These are phyloP conservation scores for Coemansia sp. DNA, from an alignment of 192 early-diverging fungal genomes.

Conservation along the genomic window DNA sequence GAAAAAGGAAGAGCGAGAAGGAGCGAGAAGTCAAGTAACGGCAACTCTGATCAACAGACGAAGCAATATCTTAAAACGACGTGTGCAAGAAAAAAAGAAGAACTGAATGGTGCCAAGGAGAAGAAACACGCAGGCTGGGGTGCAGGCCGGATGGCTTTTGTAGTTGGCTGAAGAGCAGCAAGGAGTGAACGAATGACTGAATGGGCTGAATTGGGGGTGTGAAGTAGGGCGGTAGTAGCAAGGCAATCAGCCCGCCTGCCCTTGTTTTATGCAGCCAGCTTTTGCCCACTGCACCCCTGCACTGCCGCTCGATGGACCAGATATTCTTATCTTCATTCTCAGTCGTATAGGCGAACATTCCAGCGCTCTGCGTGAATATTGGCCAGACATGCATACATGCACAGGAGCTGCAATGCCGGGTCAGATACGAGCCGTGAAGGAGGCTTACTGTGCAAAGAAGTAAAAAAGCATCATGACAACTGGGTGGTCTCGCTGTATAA, in stretches of 20 bases:
- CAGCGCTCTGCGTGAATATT: not conserved
- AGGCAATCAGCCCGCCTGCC: not conserved
- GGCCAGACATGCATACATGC: not conserved
- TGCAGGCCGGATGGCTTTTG: slow-evolving; percentile 3
- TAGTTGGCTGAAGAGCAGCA: not conserved
- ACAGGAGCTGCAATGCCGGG: not conserved
- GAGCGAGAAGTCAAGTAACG: not conserved
- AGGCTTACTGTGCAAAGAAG: not conserved
- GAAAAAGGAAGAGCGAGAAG: not conserved
- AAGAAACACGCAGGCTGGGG: not conserved
- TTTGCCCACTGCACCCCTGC: not conserved
- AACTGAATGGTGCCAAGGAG: slow-evolving; percentile 8
- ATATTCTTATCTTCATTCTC: not conserved
- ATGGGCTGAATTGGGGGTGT: not conserved
- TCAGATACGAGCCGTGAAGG: not conserved
- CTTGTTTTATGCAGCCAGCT: not conserved
- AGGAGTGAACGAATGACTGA: not conserved
- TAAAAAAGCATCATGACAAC: not conserved
- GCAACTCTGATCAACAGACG: slow-evolving; percentile 38
- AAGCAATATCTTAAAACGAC: slow-evolving; percentile 7
- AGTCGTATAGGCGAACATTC: not conserved
- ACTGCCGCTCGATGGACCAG: not conserved
- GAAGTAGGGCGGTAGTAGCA: slow-evolving; percentile 3
- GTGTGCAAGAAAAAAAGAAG: slow-evolving; percentile 6
- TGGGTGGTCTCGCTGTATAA: slow-evolving; percentile 1